Evolutionary conservation across 1,284 basidiomycete species (phyloP).

Genomic region (Marasmius oreades): DNA sequence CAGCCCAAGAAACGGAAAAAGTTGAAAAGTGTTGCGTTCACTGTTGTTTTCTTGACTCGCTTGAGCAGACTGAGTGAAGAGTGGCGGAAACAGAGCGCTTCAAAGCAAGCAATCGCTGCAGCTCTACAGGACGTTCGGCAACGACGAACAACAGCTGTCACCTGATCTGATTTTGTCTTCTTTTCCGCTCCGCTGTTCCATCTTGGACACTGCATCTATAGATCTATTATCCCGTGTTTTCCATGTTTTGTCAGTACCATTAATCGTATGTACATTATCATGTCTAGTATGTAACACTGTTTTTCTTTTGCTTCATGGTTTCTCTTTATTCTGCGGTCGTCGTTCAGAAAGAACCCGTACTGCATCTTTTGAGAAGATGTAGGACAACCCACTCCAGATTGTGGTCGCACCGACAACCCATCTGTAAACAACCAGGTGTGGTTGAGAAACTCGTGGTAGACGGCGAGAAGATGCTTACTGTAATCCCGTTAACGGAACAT

Average conservation of each 20-base stretch:
- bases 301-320: background rate
- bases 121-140: conserved; percentile 71
- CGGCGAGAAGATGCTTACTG: conserved; percentile 31
- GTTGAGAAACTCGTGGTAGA: background rate
- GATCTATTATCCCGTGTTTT: background rate
- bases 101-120: conserved; percentile 56
- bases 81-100: conserved; percentile 60
- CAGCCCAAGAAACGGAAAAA: conserved; percentile 37
- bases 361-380: conserved; percentile 73
- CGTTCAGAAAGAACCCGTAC: conserved; percentile 53
- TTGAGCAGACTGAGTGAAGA: conserved; percentile 60
- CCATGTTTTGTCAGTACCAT: conserved; percentile 19
- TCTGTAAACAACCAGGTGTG: conserved; percentile 39
- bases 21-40: conserved; percentile 57
- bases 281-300: conserved; percentile 3
- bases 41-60: conserved; percentile 65
- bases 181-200: conserved; percentile 1
- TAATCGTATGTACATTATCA: background rate
- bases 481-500: conserved; percentile 47
- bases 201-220: conserved; percentile 15
- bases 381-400: conserved; percentile 89
- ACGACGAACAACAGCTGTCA: conserved; percentile 29
- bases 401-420: conserved; percentile 87
- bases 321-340: conserved; percentile 23
- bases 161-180: background rate